Conservation (phyloP, 2,329 filamentous ascomycete species). For the Calonectria fujianensis region DNA sequence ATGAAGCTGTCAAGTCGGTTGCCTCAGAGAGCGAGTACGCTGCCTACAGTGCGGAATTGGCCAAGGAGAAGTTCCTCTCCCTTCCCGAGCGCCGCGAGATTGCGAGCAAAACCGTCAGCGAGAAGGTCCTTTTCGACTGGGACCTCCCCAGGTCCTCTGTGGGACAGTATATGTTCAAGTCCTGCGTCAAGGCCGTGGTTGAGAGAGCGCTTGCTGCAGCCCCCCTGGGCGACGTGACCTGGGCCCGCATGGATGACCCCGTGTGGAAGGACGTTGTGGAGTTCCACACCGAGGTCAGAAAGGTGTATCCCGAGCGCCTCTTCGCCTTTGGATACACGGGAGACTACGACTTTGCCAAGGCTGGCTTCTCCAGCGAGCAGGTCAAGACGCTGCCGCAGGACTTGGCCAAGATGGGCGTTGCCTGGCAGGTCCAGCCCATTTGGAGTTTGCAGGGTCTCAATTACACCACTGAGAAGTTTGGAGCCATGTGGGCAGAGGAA, state of each 20-base stretch:
- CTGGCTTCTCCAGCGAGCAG: slow-evolving; percentile 58
- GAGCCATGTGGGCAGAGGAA: slow-evolving; percentile 58
- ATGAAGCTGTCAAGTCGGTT: slow-evolving; percentile 58
- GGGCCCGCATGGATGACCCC: slow-evolving; percentile 60
- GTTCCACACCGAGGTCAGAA: slow-evolving; percentile 60
- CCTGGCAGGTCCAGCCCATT: slow-evolving; percentile 65
- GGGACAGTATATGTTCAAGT: slow-evolving; percentile 61
- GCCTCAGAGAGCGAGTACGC: slow-evolving; percentile 54
- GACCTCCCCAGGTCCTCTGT: slow-evolving; percentile 58
- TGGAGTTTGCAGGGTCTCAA: slow-evolving; percentile 60
- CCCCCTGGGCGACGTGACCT: slow-evolving; percentile 61
- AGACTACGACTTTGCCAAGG: slow-evolving; percentile 59
- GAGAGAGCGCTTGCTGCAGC: slow-evolving; percentile 59
- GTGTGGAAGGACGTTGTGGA: slow-evolving; percentile 60
- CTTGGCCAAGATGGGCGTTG: slow-evolving; percentile 61
- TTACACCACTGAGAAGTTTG: slow-evolving; percentile 58
- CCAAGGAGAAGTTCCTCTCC: slow-evolving; percentile 36
- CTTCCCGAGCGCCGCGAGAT: slow-evolving; percentile 43
- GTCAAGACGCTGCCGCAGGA: slow-evolving; percentile 58
- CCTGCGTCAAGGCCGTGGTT: slow-evolving; percentile 56
- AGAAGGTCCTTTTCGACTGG: slow-evolving; percentile 59
- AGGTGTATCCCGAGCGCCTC: slow-evolving; percentile 59
- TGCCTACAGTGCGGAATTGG: slow-evolving; percentile 45
- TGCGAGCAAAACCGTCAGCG: slow-evolving; percentile 49
- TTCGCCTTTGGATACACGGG: slow-evolving; percentile 64